These are phyloP conservation scores for Scleroderma bovista DNA, from an alignment of 768 basidiomycete species.

Conservation along the genomic window DNA sequence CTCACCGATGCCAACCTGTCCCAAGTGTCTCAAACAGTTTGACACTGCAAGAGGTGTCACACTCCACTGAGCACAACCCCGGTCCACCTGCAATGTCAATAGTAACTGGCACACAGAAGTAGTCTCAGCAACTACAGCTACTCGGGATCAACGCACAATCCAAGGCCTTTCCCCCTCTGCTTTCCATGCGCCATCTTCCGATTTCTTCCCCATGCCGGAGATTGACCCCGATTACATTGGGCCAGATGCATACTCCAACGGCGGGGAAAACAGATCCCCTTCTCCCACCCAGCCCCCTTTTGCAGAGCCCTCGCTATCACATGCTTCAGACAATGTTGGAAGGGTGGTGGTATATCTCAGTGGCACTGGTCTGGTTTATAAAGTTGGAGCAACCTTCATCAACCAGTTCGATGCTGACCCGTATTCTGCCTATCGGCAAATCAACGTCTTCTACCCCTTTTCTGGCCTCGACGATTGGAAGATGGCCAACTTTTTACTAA, in stretches of 20 bases:
- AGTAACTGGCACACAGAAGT: neutral
- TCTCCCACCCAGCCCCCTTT: neutral
- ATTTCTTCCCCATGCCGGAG: no score
- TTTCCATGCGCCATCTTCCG: no score
- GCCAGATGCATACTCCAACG: no score
- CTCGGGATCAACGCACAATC: neutral
- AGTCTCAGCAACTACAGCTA: neutral
- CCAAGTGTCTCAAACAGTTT: neutral
- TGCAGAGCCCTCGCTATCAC: neutral
- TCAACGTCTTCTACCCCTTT: conserved; percentile 31
- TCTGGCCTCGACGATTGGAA: conserved; percentile 28
- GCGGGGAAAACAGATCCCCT: no score
- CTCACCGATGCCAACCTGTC: neutral
- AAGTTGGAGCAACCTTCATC: conserved; percentile 15
- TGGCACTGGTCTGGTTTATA: neutral
- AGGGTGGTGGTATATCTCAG: neutral
- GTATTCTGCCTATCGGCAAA: conserved; percentile 10
- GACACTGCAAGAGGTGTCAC: neutral
- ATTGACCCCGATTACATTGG: no score
- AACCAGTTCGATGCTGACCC: conserved; percentile 22
- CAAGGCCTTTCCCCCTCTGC: no score
- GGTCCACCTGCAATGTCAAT: neutral
- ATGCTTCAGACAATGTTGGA: neutral
- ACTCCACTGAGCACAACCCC: neutral
- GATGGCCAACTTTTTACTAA: conserved; percentile 24